Evolutionary conservation across 164 flowering plant genomes (phyloP), one percentile per base, ranked within the genome.

Genomic region (Nymphaea colorata): DNA sequence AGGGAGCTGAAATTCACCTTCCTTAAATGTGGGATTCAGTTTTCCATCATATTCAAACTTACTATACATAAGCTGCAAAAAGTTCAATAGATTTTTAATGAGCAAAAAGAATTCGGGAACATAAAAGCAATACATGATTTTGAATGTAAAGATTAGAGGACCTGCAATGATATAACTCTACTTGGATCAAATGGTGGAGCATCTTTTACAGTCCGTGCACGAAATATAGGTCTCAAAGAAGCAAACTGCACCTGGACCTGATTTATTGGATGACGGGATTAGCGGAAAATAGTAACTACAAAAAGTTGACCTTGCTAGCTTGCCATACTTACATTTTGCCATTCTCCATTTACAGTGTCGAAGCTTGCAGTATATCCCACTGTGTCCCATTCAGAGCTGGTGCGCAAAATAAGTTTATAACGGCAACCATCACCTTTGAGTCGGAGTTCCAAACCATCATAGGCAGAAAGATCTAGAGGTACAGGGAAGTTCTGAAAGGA

Each of bases 11-110:
- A 94, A 94, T 71, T 88, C 78, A 51, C 99, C 99, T 78, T 94
- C 99, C 16, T 47, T 76, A 75, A 94, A 94, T 59, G 92, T 88
- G 43, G 97, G 97, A 75, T 90, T 94, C 70, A 91, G 77, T 78
- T 89, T 91, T 51, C 97, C 93, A 77, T 94, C 97, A 70, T 87
- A 91, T 72, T 94, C 98, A 73, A 94, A 94, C 81, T 94, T 94
- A 82, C 97, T 94, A 80, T 82, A 89, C 98, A 94, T 94, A 64
- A 94, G 97, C 97, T 94, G 98, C 59, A 76, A 77, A 25, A n/a
- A 17, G 8, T 17, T 10, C 42, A 61, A 61, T 11, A 8, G n/a
- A 17, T 61, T 61, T 17, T 11, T 2, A 17, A 17, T 61, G n/a
- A 17, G 7, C 64, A 61, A 61, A 17, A 11, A 6, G n/a, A 61